These are phyloP conservation scores for Verticillium longisporum DNA, from an alignment of 2,329 filamentous ascomycete species.

Conservation along the genomic window DNA sequence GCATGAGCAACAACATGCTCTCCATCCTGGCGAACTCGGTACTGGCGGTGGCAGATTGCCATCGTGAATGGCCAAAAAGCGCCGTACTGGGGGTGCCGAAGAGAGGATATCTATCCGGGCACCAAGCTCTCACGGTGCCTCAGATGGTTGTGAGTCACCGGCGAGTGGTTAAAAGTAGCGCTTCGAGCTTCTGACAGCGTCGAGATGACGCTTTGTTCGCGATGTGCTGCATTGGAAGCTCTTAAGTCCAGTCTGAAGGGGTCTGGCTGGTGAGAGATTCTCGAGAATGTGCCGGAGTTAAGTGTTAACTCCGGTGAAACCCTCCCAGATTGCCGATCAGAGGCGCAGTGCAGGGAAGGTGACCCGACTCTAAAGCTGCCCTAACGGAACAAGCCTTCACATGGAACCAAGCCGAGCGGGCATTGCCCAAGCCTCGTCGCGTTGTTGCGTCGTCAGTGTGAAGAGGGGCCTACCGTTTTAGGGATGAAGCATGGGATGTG, in stretches of 20 bases:
- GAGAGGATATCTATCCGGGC: background rate
- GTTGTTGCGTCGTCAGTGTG: background rate
- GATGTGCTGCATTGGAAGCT: background rate
- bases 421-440: background rate
- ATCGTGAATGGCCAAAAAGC: background rate
- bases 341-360: background rate
- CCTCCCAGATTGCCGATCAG: background rate
- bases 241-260: background rate
- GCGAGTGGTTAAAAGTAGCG: background rate
- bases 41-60: background rate
- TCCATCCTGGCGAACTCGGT: background rate
- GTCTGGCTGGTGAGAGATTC: background rate
- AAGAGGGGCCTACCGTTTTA: background rate
- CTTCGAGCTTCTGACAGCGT: background rate
- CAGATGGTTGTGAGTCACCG: background rate
- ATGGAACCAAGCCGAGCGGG: background rate
- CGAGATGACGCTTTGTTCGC: background rate
- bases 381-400: background rate
- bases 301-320: background rate
- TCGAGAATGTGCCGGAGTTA: background rate
- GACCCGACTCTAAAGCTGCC: background rate
- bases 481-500: background rate
- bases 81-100: background rate
- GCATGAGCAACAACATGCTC: no score
- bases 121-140: background rate